Conservation (phyloP, 345 rosid species). For the Abelmoschus esculentus region DNA sequence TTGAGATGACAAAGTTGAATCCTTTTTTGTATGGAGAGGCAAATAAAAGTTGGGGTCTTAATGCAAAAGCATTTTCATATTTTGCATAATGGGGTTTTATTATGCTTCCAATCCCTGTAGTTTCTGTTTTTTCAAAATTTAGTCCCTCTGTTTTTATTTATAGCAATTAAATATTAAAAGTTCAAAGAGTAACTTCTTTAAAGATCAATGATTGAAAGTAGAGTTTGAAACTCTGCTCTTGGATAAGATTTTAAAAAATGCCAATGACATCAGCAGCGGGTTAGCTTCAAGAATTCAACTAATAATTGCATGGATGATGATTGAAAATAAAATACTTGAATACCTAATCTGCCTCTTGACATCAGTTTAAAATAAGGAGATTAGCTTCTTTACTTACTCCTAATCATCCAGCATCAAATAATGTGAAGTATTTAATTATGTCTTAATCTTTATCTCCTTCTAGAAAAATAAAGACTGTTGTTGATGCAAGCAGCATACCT, state of each 20-base stretch:
- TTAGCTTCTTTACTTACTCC: conserved; percentile 1
- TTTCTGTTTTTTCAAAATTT: background rate
- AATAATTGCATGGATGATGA: conserved; percentile 1
- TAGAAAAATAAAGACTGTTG: background rate
- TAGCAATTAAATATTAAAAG: too few species aligned
- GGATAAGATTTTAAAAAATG: background rate
- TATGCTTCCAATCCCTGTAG: background rate
- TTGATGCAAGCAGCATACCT: background rate
- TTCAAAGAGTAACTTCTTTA: background rate
- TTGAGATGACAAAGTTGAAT: conserved; percentile 25
- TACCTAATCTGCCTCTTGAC: conserved; percentile 5
- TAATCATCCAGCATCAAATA: background rate
- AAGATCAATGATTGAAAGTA: background rate
- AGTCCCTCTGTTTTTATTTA: too few species aligned
- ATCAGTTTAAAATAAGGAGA: background rate
- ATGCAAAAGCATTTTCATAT: background rate
- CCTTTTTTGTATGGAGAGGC: conserved; percentile 25
- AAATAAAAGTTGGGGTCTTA: conserved; percentile 25
- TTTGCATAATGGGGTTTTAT: background rate
- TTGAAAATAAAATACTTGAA: background rate
- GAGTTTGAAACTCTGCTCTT: background rate
- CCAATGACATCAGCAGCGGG: background rate
- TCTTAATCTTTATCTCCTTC: background rate
- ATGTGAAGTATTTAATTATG: background rate
- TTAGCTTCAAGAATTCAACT: background rate